Conservation (phyloP, 1,139 yeast genomes). For the Lodderomyces jiufengensis region DNA sequence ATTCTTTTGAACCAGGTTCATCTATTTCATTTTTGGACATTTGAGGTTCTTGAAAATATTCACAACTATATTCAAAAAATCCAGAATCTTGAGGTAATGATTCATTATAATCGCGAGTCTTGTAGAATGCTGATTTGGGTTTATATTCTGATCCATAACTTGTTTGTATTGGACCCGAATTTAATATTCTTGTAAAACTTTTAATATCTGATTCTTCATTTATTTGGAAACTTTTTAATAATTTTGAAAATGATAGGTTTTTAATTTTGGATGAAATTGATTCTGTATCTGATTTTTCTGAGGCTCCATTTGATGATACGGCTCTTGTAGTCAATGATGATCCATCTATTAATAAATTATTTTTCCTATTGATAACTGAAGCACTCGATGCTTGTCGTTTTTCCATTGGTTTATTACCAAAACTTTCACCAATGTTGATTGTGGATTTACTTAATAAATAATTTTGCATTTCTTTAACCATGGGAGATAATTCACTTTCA, state of each 20-base stretch:
- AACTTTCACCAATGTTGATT: constrained; percentile 39
- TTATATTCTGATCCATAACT: constrained; percentile 48
- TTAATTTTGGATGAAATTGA: constrained; percentile 39
- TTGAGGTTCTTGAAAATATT: constrained; percentile 95
- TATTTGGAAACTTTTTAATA: constrained; percentile 42
- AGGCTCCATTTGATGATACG: constrained; percentile 23
- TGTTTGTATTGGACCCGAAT: constrained; percentile 41
- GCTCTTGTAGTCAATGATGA: constrained; percentile 27
- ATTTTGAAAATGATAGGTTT: constrained; percentile 38
- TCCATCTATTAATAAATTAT: constrained; percentile 30
- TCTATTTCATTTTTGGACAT: constrained; percentile 83
- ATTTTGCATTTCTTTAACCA: constrained; percentile 63
- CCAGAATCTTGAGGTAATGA: constrained; percentile 63
- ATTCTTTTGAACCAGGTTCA: constrained; percentile 90
- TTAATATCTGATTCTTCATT: constrained; percentile 41
- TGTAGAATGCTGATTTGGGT: constrained; percentile 54
- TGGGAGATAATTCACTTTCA: constrained; percentile 62
- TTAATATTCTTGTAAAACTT: constrained; percentile 35
- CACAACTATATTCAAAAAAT: constrained; percentile 84
- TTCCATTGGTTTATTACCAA: constrained; percentile 25
- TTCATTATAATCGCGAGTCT: constrained; percentile 31
- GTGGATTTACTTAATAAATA: constrained; percentile 53
- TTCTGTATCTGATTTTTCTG: constrained; percentile 24
- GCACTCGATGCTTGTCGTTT: constrained; percentile 33
- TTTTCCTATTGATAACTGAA: constrained; percentile 27